Conservation (phyloP, 83 land plant species). For the Picea engelmannii region DNA sequence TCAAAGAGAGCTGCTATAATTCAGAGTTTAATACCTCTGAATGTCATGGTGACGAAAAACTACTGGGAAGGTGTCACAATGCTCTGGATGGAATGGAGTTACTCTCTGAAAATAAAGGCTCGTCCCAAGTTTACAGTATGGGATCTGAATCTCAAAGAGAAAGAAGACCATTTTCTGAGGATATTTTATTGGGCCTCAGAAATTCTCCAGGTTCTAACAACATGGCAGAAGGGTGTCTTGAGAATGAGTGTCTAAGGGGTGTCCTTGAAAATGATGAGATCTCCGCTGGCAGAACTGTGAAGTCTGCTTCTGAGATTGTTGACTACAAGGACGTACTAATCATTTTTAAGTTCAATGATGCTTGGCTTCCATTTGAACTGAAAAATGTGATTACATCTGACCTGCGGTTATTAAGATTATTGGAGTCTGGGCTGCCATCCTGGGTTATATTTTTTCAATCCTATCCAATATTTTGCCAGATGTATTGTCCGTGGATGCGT, state of each 20-base stretch:
- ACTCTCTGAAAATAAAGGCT: neutral
- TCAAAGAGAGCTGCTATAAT: neutral
- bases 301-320: neutral
- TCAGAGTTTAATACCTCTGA: neutral
- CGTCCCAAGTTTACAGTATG: neutral
- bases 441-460: conserved; percentile 98
- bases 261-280: neutral
- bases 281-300: neutral
- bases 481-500: conserved; percentile 97
- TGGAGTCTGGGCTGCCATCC: conserved; percentile 89
- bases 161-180: neutral
- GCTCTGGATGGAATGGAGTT: neutral
- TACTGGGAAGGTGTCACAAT: neutral
- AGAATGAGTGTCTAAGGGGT: neutral
- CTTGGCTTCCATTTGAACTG: conserved; percentile 72
- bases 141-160: neutral
- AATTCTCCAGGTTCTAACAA: neutral
- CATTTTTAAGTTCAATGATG: conserved; percentile 73
- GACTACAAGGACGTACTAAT: conserved; percentile 63
- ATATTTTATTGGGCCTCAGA: neutral
- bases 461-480: conserved; percentile 77
- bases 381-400: conserved; percentile 70
- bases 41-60: neutral
- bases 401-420: conserved; percentile 68
- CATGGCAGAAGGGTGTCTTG: neutral